Percentiles rank a stretch among this genome's conserved stretches.
These are phyloP conservation scores for Teratosphaeria pseudoeucalypti DNA, from an alignment of 2,329 filamentous ascomycete species.

Conservation along the genomic window DNA sequence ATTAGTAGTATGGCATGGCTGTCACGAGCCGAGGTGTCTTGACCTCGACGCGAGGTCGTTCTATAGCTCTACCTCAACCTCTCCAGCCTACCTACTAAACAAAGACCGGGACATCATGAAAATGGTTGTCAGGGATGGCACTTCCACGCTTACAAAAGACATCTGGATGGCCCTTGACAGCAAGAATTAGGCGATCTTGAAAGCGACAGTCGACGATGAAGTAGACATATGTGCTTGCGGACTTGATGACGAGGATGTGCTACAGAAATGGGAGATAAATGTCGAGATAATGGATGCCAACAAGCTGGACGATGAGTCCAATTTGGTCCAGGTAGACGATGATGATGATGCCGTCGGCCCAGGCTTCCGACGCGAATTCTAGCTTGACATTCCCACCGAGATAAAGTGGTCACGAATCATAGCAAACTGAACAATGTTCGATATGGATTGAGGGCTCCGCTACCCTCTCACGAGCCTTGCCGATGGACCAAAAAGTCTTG, in stretches of 20 bases:
- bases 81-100: no score
- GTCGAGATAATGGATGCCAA: background rate
- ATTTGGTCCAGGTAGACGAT: background rate
- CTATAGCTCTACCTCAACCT: background rate
- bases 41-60: background rate
- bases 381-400: background rate
- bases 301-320: background rate
- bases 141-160: background rate
- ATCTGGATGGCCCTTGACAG: background rate
- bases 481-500: no score
- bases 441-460: background rate
- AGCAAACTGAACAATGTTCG: background rate
- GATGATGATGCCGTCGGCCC: background rate
- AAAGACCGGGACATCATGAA: no score
- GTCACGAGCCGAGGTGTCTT: background rate
- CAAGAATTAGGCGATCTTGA: background rate
- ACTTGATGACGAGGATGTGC: background rate
- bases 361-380: background rate
- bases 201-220: background rate
- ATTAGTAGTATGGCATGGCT: background rate
- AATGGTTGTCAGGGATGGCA: background rate
- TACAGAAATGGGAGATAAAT: background rate
- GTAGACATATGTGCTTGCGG: background rate
- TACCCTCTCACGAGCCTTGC: background rate
- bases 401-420: background rate